Conservation (phyloP, 176 grass and related monocot genomes). For the Oryza australiensis region DNA sequence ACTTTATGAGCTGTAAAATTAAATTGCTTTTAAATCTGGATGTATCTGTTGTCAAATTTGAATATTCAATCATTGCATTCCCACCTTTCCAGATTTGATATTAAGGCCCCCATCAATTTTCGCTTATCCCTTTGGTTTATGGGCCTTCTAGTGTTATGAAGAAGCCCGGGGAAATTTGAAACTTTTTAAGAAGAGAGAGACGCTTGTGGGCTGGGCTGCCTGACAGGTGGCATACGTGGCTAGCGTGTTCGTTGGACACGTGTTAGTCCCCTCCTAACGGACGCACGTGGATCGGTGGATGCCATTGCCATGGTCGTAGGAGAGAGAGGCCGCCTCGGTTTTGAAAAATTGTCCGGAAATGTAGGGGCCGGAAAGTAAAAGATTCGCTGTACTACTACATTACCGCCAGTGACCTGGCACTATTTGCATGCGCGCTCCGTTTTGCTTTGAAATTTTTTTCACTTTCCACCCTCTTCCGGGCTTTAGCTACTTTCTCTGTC, state of each 20-base stretch:
- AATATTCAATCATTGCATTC: neutral
- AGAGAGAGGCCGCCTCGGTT: neutral
- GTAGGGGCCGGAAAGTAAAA: neutral
- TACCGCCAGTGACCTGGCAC: neutral
- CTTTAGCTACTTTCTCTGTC: neutral
- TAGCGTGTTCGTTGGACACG: neutral
- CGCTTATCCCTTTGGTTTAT: too few relatives aligned
- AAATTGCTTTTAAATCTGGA: neutral
- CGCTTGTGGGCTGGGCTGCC: neutral
- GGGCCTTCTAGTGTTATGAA: neutral
- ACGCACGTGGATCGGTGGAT: neutral
- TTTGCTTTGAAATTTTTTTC: neutral
- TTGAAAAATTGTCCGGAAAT: neutral
- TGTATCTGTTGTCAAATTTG: neutral
- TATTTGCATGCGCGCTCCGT: too few relatives aligned
- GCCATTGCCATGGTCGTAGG: neutral
- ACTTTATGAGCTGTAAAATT: constrained; percentile 24
- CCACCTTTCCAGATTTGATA: neutral
- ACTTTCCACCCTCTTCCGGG: neutral
- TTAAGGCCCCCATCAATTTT: neutral
- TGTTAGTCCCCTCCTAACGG: neutral
- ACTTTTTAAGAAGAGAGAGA: neutral
- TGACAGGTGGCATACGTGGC: neutral
- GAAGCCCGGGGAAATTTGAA: neutral
- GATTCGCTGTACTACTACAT: neutral